Evolutionary conservation across 2,329 filamentous ascomycete genomes (phyloP).

Genomic region (Calonectria henricotiae): DNA sequence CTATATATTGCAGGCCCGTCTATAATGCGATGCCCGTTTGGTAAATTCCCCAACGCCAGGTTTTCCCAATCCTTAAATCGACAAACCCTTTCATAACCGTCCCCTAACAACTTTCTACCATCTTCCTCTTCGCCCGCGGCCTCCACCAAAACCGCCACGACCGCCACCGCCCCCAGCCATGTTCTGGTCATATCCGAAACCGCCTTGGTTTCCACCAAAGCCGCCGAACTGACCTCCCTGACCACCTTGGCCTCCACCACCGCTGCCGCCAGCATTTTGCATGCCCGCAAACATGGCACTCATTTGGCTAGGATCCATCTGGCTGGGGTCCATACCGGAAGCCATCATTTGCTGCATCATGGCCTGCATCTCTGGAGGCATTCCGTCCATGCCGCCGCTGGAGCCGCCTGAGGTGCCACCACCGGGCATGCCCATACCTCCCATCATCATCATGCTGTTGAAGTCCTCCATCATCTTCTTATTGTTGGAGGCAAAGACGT

Average conservation of each 20-base stretch:
- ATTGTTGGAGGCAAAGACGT: conserved; percentile 74
- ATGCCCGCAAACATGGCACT: conserved; percentile 74
- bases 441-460: conserved; percentile 79
- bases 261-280: conserved; percentile 65
- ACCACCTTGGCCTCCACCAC: conserved; percentile 64
- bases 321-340: conserved; percentile 75
- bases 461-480: conserved; percentile 87
- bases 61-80: conserved; percentile 48
- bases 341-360: conserved; percentile 83
- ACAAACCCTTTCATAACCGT: conserved; percentile 39
- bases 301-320: conserved; percentile 76
- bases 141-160: conserved; percentile 56
- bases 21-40: conserved; percentile 48
- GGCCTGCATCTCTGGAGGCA: conserved; percentile 77
- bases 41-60: conserved; percentile 50
- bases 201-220: conserved; percentile 69
- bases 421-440: conserved; percentile 63
- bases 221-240: conserved; percentile 71
- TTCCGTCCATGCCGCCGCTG: conserved; percentile 71
- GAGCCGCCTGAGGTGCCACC: conserved; percentile 55
- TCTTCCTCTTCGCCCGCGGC: conserved; percentile 51
- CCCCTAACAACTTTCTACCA: conserved; percentile 41
- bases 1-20: conserved; percentile 41
- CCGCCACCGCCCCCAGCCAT: conserved; percentile 62
- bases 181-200: conserved; percentile 67